These are phyloP conservation scores for Sechiopsis laciniata DNA, from an alignment of 306 rosid genomes.

Conservation along the genomic window DNA sequence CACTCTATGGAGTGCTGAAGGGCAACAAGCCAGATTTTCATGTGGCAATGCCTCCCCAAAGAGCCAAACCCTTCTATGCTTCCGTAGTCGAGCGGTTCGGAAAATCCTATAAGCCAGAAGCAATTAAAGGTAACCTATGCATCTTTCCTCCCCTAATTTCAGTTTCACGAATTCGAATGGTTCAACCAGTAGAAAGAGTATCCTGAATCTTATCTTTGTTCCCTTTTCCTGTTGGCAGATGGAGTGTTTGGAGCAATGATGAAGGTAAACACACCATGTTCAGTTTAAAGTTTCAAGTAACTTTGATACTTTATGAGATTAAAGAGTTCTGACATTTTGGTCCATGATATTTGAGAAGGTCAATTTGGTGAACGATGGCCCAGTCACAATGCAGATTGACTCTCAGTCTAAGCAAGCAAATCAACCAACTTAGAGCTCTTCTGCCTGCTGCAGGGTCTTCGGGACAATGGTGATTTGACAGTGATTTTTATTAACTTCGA, in stretches of 20 bases:
- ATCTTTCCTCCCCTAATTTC: slow-evolving; percentile 11
- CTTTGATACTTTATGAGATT: neutral
- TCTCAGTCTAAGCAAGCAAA: slow-evolving; percentile 68
- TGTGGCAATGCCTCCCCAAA: slow-evolving; percentile 78
- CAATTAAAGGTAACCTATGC: slow-evolving; percentile 52
- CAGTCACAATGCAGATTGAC: slow-evolving; percentile 92
- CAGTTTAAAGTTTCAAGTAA: neutral
- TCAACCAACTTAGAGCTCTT: neutral
- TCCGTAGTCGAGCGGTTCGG: slow-evolving; percentile 66
- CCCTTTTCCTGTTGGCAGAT: slow-evolving; percentile 36
- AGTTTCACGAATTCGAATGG: neutral
- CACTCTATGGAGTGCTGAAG: slow-evolving; percentile 74
- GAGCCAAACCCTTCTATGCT: slow-evolving; percentile 72
- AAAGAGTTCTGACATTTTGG: slow-evolving; percentile 17
- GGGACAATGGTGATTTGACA: neutral
- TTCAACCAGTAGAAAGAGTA: neutral
- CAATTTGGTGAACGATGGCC: slow-evolving; percentile 85
- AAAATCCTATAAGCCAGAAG: slow-evolving; percentile 49
- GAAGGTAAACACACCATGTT: slow-evolving; percentile 49
- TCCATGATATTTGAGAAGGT: slow-evolving; percentile 42
- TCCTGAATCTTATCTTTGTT: slow-evolving; percentile 13
- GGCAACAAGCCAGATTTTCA: slow-evolving; percentile 97
- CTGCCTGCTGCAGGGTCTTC: neutral
- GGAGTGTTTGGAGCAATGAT: slow-evolving; percentile 96
- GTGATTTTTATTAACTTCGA: neutral